A percentile compares a stretch with the other conserved stretches of the same genome.
phyloP scores from a whole-genome alignment of 1,284 basidiomycete genomes.

The Athelia psychrophila region DNA sequence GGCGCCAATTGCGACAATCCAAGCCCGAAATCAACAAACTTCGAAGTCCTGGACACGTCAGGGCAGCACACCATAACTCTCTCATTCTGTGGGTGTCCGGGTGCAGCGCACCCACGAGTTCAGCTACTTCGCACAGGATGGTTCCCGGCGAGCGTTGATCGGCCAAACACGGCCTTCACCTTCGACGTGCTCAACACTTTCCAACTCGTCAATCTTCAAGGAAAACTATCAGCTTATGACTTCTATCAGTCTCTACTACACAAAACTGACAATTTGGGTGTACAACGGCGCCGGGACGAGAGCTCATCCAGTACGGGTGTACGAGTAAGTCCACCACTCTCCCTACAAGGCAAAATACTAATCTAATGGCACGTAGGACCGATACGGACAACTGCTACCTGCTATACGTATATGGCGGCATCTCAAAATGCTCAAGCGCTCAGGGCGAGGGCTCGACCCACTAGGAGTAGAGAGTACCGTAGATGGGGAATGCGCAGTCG shows the following conservation, averaged over 20 bases:
- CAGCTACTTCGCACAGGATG: not conserved
- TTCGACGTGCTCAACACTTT: not conserved
- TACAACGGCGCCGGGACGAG: not conserved
- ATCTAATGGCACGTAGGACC: not conserved
- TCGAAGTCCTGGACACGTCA: not conserved
- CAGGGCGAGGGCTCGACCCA: not conserved
- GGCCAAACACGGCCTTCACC: not conserved
- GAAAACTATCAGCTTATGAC: slow-evolving; percentile 1
- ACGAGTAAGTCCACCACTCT: no score
- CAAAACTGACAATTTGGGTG: not conserved
- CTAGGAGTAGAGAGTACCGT: not conserved
- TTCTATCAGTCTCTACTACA: not conserved
- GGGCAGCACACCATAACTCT: not conserved
- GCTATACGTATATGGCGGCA: not conserved
- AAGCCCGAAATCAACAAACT: not conserved
- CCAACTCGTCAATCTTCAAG: slow-evolving; percentile 1
- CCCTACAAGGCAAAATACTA: not conserved
- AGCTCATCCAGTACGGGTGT: no score
- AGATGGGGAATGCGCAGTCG: not conserved
- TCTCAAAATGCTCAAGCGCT: not conserved
- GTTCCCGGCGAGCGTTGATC: not conserved
- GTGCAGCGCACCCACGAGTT: not conserved
- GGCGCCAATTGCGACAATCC: not conserved
- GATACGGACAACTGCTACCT: not conserved
- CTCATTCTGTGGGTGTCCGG: not conserved